Base-by-base conservation (phyloP, 2,329 filamentous ascomycete genomes). In the Pyricularia sp. region DNA sequence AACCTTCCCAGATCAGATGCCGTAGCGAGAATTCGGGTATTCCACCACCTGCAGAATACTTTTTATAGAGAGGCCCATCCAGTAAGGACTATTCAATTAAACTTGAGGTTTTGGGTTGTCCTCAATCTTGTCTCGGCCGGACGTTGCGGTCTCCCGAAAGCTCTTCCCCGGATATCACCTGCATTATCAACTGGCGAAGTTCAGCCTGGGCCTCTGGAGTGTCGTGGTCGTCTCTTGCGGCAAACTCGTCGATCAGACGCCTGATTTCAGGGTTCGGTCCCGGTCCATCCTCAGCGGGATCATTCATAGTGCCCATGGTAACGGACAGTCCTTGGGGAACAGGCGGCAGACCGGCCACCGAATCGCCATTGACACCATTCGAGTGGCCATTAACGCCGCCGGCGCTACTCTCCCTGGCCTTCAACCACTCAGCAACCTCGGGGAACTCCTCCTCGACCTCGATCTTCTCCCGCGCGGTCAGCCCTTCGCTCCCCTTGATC, bases 201-300 rank as follows among this genome's bases (percentile, higher is more conserved):
- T 94, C 88, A 26, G 85, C 86, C 79, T 99, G 95, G 4, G 91
- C 92, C 70, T 90, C 88, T 68, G 92, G 89, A 5, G 88, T 90
- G 73, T 94, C 84, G 74, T 97, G 97, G 75, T 98, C 93, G 28
- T 91, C 89, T 59, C 93, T 85, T 50, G 90, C 85, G 2, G 95
- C 94, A 70, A 99, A 81, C 78, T 97, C 91, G 75, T 98, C 93
- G 75, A 99, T 98, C 68, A 92, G 86, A 72, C 90, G 84, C 75
- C 90, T 88, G 73, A 99, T 92, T 73, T 94, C 93, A 1, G 92
- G 88, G 76, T 98, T 93, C 10, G 90, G 86, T 69, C 89, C 88
- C 58, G 83, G 84, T 1, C 82, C 84, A 7, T 86, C 86, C 14
- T 87, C 88, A 5, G 30, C 58, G 0, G 78, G 82, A 73, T 90